A percentile compares a stretch with the other conserved stretches of the same genome.
Evolutionary conservation across 1,284 basidiomycete species (phyloP).

Genomic region (Violaceomyces palustris): DNA sequence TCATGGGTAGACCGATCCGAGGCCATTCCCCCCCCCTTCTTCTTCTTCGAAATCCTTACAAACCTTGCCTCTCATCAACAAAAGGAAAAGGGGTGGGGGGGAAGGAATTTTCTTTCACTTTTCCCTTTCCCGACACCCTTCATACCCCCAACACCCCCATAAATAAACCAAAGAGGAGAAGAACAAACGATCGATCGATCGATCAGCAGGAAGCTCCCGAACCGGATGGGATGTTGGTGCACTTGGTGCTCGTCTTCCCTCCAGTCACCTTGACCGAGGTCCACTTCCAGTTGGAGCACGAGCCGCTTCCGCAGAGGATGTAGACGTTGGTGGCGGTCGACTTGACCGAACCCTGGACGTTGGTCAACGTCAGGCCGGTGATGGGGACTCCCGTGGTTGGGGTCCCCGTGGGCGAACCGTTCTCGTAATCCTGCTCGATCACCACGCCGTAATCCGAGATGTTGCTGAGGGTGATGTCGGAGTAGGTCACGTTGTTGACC

Average conservation of each 20-base stretch:
- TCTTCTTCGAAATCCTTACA: no score
- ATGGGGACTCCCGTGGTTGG: slow-evolving; percentile 17
- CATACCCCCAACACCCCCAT: no score
- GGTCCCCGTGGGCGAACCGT: slow-evolving; percentile 9
- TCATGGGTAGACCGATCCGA: no score
- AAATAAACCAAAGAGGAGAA: no score
- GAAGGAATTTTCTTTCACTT: no score
- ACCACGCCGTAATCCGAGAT: slow-evolving; percentile 17
- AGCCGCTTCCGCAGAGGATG: slow-evolving; percentile 11
- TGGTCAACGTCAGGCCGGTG: slow-evolving; percentile 11
- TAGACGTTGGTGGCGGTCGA: slow-evolving; percentile 4
- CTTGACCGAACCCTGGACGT: slow-evolving; percentile 9
- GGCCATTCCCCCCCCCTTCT: no score
- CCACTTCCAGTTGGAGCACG: slow-evolving; percentile 12
- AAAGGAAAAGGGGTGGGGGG: no score
- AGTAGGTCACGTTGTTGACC: slow-evolving; percentile 18
- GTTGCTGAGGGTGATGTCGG: slow-evolving; percentile 6
- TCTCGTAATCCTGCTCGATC: slow-evolving; percentile 19
- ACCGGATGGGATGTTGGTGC: slow-evolving; percentile 9
- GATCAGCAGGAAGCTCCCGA: no score
- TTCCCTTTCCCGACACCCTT: no score
- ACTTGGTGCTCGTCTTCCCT: slow-evolving; percentile 5
- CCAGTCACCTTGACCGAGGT: slow-evolving; percentile 4
- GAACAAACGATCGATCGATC: no score
- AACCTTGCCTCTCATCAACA: no score